Base-by-base conservation (phyloP, 441 rosid species). In the Gossypium davidsonii region DNA sequence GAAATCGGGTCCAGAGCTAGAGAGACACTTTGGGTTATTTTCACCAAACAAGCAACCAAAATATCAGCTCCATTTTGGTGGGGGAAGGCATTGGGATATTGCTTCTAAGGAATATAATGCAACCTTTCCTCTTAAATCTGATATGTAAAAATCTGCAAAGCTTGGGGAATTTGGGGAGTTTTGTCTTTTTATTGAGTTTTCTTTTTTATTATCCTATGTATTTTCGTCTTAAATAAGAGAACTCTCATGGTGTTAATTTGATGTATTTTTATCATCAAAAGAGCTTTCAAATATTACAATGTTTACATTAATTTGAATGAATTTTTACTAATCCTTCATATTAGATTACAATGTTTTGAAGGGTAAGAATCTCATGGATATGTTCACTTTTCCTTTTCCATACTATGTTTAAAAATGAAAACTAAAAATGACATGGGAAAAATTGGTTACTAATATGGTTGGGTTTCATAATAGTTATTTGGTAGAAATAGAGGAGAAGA, bases 1-100 rank as follows among this genome's bases (percentile, higher is more conserved):
- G 61, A 89, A 87, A 81, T 0, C 25, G 4, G 52, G 15, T 17
- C 85, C 85, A n/a, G 87, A 79, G 66, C 14, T 61, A 0, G 88
- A 89, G 85, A 82, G 79, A 71, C 70, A 84, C 21, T 87, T 85
- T 44, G 93, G 93, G 63, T 15, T 87, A 26, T 89, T 89, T 74
- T 78, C 4, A 26, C 91, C 93, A 0, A 80, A 81, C 39, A 85
- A 84, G 39, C 84, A 84, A 49, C 68, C 82, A 0, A 85, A 85
- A 48, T 85, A 79, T 67, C 74, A 68, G 1, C 79, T 87, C 68
- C 49, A 6, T 6, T 87, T 83, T 61, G 67, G 82, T 4, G 31
- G 46, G 26, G 48, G 55, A 72, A 72, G 49, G 12, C 14, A 9
- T 5, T 17, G 49, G 73, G 18, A 69, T 31, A 18, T 53, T 53